Base-by-base conservation (phyloP, 2,329 filamentous ascomycete species). In the Lecanosticta acicola region DNA sequence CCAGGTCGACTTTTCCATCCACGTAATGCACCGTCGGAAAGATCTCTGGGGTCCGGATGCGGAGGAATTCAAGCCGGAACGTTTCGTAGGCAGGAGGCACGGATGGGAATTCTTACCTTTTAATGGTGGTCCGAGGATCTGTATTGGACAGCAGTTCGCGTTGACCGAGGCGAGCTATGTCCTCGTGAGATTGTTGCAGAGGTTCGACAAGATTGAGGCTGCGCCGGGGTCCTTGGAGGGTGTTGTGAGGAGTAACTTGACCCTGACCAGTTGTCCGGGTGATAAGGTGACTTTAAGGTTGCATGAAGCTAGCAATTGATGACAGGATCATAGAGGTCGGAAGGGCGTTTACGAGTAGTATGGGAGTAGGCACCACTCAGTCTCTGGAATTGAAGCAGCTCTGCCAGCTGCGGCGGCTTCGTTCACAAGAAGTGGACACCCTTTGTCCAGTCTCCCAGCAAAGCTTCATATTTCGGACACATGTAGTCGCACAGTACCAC, bases 91-190 rank as follows among this genome's bases (percentile, higher is more conserved):
- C 0, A 36, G 54, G 43, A 52, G 43, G 35, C 46, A 55, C 1
- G 59, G 59, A 0, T 66, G 65, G 65, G 59, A 66, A 17, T 68
- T 58, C 41, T 36, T 68, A 8, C 58, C 60, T 5, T 40, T 40
- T 24, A 47, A 49, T 34, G 50, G 43, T 14, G 60, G 89, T 0
- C 87, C 88, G 2, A 73, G 89, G 43, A 87, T 85, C 61, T 95
- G 90, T 63, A 94, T 95, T 55, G 90, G 90, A 0, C 78, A 83
- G 66, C 75, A 76, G 3, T 95, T 95, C 68, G 86, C 90, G 1
- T 49, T 67, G 9, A 66, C 62, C 0, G 63, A 66, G 39, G 57
- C 59, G 18, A 54, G 52, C 16, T 64, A 63, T 53, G 56, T 62
- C 4, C 50, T 58, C 18, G 60, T 58, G 36, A 45, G 58, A 26